Percentiles rank a stretch among this genome's conserved stretches.
Evolutionary conservation across 1,284 basidiomycete genomes (phyloP).

Genomic region (Pholiota adiposa): DNA sequence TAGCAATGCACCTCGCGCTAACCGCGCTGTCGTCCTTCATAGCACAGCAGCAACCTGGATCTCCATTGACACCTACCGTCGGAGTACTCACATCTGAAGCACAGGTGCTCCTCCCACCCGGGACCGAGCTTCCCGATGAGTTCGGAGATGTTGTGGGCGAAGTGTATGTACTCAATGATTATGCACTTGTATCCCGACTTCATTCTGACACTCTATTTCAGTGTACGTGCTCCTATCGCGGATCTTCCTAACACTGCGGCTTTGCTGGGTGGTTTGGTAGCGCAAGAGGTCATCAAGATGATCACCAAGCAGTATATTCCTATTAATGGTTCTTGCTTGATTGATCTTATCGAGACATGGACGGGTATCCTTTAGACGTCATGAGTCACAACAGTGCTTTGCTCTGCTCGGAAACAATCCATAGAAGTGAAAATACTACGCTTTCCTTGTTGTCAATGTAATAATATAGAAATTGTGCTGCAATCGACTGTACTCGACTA

Average conservation of each 20-base stretch:
- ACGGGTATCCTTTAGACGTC: conserved; percentile 55
- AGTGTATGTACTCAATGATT: conserved; percentile 51
- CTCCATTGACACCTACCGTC: conserved; percentile 34
- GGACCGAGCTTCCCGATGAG: conserved; percentile 57
- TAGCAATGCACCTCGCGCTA: conserved; percentile 68
- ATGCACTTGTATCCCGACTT: not conserved
- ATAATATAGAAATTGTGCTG: too few relatives aligned
- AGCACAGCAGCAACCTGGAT: conserved; percentile 30
- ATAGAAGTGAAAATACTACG: not conserved
- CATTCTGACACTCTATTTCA: conserved; percentile 30
- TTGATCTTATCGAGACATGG: conserved; percentile 87
- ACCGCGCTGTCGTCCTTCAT: conserved; percentile 53
- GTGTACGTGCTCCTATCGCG: conserved; percentile 80
- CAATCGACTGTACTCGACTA: too few relatives aligned
- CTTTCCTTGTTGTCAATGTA: not conserved
- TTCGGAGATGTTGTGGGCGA: conserved; percentile 75
- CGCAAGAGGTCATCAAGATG: conserved; percentile 98
- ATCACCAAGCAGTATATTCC: conserved; percentile 97
- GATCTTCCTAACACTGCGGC: conserved; percentile 94
- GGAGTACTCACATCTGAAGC: conserved; percentile 46
- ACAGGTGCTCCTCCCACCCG: conserved; percentile 42
- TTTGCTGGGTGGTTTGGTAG: conserved; percentile 91
- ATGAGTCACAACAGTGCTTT: not conserved
- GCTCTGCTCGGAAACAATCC: not conserved
- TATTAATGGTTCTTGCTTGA: conserved; percentile 82